Evolutionary conservation across 805 yeast genomes (phyloP), one percentile per base, ranked within the genome.

Genomic region (Metschnikowia continentalis): DNA sequence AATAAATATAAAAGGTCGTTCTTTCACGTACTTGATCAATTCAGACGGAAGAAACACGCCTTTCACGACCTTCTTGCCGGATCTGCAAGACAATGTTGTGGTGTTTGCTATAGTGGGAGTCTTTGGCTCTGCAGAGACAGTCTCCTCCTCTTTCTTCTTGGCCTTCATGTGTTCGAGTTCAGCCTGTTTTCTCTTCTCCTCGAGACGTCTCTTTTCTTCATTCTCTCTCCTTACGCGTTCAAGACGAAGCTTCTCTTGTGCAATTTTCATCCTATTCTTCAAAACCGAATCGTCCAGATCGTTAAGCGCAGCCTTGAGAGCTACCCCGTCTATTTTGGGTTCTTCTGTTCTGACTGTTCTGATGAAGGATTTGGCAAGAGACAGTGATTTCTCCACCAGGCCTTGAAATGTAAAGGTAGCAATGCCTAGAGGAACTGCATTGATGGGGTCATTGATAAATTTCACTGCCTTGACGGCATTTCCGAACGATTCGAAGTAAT

Each of bases 361-460:
- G 8, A 72, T 60, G 19, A 74, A 61, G 42, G 58, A 59, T 35
- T 66, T 68, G 19, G 77, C 77, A 17, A 66, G 56, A 39, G 62
- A 60, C 66, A 65, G 65, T 4, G 81, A 71, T 51, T 77, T 78
- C 17, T 76, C 81, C 14, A 72, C 61, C 19, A 67, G 61, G 2
- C 89, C 88, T 51, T 76, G 83, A 66, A 78, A 90, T 52, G 78
- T 73, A 47, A 89, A 71, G 19, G 80, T 69, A 46, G 85, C 85
- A 20, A 90, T 71, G 8, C 96, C 94, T 38, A 90, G 66, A 0
- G 96, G 91, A 17, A 84, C 86, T 2, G 90, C 96, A 41, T 88
- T 83, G 20, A 75, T 72, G 0, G 92, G 88, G 61, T 90, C 94
- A 50, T 77, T 80, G 8, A 84, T 72, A 52, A 82, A 73, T 52